Base-by-base conservation (phyloP, 257 asterid species). In the Fraxinus pennsylvanica region DNA sequence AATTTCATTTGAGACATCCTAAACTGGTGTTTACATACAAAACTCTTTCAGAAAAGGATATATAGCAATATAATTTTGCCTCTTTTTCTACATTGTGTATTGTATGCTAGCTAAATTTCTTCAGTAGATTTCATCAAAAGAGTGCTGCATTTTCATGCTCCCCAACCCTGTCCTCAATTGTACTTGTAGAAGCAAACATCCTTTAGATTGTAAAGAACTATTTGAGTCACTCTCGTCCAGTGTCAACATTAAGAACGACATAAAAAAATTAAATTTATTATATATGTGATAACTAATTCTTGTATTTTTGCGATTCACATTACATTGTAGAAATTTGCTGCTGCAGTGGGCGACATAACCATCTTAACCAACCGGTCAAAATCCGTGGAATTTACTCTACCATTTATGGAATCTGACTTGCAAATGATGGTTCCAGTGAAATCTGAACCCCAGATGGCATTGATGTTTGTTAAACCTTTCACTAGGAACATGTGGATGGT, bases 401-500 rank as follows among this genome's bases (percentile, higher is more conserved):
- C 86, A 70, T 85, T 27, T 79, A 76, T 80, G 10, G 86, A 82
- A 52, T 83, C 89, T 9, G 89, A 85, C 33, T 73, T 85, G 85
- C 77, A 83, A 19, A 83, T 85, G 89, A 3, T 78, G 69, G 89
- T 85, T 38, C 78, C 77, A 21, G 82, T 75, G 61, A 78, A 83
- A 77, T 39, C 59, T 8, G 50, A 72, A 45, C 13, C 52, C 0
- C 6, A 45, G 22, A 77, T 1, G 75, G 76, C 82, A 67, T 85
- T 83, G 83, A 80, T 83, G 72, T 85, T 85, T 32, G 5, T 78
- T 78, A 80, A 47, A 76, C 89, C 87, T 25, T 85, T 85, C 73
- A 78, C 87, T 27, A 1, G 10, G n/a, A 75, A n/a, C 68, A 68
- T 85, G 89, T 85, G 89, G 89, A 6, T 70, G 10, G 89, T 73